Evolutionary conservation across 768 basidiomycete genomes (phyloP).

Genomic region (Flagelloscypha sp.): DNA sequence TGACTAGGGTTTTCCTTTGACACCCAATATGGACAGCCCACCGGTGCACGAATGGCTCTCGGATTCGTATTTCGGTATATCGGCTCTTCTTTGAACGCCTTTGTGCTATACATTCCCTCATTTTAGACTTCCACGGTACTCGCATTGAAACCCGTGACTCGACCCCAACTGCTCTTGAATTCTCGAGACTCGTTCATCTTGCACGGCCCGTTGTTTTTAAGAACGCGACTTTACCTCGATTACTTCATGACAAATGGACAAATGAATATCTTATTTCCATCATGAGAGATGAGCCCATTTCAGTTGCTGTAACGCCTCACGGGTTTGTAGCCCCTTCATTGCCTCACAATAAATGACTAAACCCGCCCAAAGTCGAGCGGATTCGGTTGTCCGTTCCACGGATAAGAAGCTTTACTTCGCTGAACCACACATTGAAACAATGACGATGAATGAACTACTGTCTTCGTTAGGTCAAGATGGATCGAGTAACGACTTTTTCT

Average conservation of each 20-base stretch:
- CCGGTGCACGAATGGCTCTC: conserved; percentile 24
- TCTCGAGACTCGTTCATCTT: conserved; percentile 57
- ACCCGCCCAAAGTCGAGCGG: conserved; percentile 50
- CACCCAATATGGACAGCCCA: neutral
- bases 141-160: conserved; percentile 38
- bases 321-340: conserved; percentile 41
- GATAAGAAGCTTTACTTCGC: conserved; percentile 60
- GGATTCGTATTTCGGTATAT: conserved; percentile 34
- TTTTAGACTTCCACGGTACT: conserved; percentile 51
- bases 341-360: conserved; percentile 4
- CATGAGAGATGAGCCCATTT: conserved; percentile 49
- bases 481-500: conserved; percentile 11
- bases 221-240: conserved; percentile 28
- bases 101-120: neutral
- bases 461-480: conserved; percentile 26
- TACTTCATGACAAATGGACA: conserved; percentile 43
- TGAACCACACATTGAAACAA: conserved; percentile 62
- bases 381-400: conserved; percentile 51
- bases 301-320: conserved; percentile 77
- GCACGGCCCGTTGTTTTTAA: conserved; percentile 69
- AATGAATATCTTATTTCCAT: conserved; percentile 49
- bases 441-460: conserved; percentile 57
- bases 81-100: neutral
- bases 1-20: neutral
- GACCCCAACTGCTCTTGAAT: conserved; percentile 62